Base-by-base conservation (phyloP, 441 rosid species). In the Omphalea diandra region DNA sequence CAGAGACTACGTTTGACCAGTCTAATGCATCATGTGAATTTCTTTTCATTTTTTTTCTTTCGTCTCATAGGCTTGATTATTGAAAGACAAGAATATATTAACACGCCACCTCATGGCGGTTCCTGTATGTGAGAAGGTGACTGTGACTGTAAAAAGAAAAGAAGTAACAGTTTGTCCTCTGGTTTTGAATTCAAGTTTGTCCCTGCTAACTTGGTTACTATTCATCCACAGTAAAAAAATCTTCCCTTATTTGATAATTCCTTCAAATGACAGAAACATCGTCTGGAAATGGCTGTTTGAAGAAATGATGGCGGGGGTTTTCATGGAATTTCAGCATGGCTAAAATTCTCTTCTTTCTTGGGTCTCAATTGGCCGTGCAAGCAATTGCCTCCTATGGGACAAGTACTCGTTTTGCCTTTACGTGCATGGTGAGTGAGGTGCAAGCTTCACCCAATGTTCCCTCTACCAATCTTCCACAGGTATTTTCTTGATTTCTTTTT, bases 341-440 rank as follows among this genome's bases (percentile, higher is more conserved):
- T 40, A 40, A 40, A 2, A 8, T 40, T 15, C 1, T 49, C 26
- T 5, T 47, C 6, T 15, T 1, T 46, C 17, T 18, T 5, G 26
- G 26, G 22, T 54, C 5, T 56, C 29, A 66, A 65, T 73, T 67
- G 77, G 74, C 81, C 77, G 82, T 75, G 83, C 73, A 76, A 84
- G 87, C 81, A 74, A 86, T 44, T 85, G 91, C 86, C 77, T 65
- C 88, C 85, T 60, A 65, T 5, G 70, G 71, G 86, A 82, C 88
- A 85, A 56, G 35, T 62, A 40, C 33, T 10, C 2, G 58, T 70
- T 72, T n/a, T 67, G 71, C 85, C 87, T 80, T 83, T 79, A 77
- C 88, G 76, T 84, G 87, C 80, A 76, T 80, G 82, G 81, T 59
- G 79, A 83, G 88, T 78, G 85, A 83, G 77, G 59, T 67, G 55